phyloP scores from a whole-genome alignment of 2,329 filamentous ascomycete species.

The Beauveria bassiana region DNA sequence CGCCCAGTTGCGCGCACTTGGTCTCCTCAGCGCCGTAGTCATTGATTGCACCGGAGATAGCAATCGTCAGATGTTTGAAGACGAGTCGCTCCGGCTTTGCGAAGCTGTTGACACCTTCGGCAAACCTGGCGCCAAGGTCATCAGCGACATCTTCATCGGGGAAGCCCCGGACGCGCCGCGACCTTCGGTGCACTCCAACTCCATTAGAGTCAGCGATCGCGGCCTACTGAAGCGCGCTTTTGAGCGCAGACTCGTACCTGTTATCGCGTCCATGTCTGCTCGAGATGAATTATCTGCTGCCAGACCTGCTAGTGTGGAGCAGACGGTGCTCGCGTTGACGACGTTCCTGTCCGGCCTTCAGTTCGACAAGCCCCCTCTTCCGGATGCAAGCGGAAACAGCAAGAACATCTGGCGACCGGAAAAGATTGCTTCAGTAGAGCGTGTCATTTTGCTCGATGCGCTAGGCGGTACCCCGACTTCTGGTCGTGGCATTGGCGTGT shows the following conservation, averaged over 20 bases:
- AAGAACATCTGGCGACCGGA: slow-evolving; percentile 14
- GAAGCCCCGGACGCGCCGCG: not conserved
- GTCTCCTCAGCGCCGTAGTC: slow-evolving; percentile 74
- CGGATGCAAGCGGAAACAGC: not conserved
- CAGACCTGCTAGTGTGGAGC: slow-evolving; percentile 38
- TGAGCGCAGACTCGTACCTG: slow-evolving; percentile 26
- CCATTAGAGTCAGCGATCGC: slow-evolving; percentile 24
- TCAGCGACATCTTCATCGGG: slow-evolving; percentile 26
- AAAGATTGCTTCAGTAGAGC: slow-evolving; percentile 61
- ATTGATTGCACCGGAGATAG: slow-evolving; percentile 57
- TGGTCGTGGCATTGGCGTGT: slow-evolving; percentile 24
- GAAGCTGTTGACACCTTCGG: slow-evolving; percentile 65
- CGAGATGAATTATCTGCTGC: slow-evolving; percentile 32
- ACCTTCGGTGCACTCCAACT: slow-evolving; percentile 18
- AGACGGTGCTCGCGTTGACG: slow-evolving; percentile 69
- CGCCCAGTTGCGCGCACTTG: slow-evolving; percentile 73
- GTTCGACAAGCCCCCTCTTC: slow-evolving; percentile 20
- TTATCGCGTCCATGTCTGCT: slow-evolving; percentile 35
- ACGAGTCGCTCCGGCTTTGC: slow-evolving; percentile 68
- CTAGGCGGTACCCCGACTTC: slow-evolving; percentile 74
- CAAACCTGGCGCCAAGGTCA: slow-evolving; percentile 58
- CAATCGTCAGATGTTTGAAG: slow-evolving; percentile 34
- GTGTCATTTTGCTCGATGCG: slow-evolving; percentile 82
- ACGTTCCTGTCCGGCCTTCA: slow-evolving; percentile 66
- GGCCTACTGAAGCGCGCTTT: slow-evolving; percentile 26